Conservation (phyloP, 1,139 yeast species). For the Candida tunisiensis region DNA sequence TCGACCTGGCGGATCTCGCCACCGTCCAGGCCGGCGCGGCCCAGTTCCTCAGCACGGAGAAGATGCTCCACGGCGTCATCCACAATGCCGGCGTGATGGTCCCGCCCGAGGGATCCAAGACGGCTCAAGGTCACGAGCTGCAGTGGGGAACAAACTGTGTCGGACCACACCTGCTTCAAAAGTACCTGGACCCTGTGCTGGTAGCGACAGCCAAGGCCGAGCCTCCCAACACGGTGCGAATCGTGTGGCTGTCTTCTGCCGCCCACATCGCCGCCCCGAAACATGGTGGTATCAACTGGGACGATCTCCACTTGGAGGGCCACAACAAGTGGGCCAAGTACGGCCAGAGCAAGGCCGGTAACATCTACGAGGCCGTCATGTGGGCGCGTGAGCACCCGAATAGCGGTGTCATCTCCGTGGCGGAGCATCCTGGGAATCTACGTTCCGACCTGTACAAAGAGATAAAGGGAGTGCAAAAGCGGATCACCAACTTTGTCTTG, state of each 20-base stretch:
- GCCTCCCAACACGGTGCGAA: slow-evolving; percentile 15
- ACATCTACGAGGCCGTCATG: slow-evolving; percentile 25
- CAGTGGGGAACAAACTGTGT: slow-evolving; percentile 35
- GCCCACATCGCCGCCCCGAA: slow-evolving; percentile 22
- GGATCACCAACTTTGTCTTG: slow-evolving; percentile 5
- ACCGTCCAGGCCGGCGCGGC: slow-evolving; percentile 27
- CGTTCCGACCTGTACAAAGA: slow-evolving; percentile 25
- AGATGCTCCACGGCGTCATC: slow-evolving; percentile 13
- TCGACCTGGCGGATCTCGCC: slow-evolving; percentile 30
- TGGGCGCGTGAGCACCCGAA: slow-evolving; percentile 25
- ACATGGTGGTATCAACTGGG: slow-evolving; percentile 3
- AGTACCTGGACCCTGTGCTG: slow-evolving; percentile 27
- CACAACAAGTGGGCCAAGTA: slow-evolving; percentile 9
- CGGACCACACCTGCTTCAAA: slow-evolving; percentile 34
- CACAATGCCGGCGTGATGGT: slow-evolving; percentile 31
- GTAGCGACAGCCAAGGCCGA: slow-evolving; percentile 6
- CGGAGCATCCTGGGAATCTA: slow-evolving; percentile 33
- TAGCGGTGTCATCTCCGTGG: slow-evolving; percentile 20
- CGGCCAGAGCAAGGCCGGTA: slow-evolving; percentile 34
- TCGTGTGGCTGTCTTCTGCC: slow-evolving; percentile 31
- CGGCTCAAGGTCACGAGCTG: slow-evolving; percentile 32
- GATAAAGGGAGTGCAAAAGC: slow-evolving; percentile 3
- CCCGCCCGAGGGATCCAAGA: slow-evolving; percentile 21
- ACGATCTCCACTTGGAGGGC: slow-evolving; percentile 2
- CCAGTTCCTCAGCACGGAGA: slow-evolving; percentile 14